Evolutionary conservation across 768 basidiomycete genomes (phyloP), one percentile per base, ranked within the genome.

Genomic region (Lactarius sanguifluus): DNA sequence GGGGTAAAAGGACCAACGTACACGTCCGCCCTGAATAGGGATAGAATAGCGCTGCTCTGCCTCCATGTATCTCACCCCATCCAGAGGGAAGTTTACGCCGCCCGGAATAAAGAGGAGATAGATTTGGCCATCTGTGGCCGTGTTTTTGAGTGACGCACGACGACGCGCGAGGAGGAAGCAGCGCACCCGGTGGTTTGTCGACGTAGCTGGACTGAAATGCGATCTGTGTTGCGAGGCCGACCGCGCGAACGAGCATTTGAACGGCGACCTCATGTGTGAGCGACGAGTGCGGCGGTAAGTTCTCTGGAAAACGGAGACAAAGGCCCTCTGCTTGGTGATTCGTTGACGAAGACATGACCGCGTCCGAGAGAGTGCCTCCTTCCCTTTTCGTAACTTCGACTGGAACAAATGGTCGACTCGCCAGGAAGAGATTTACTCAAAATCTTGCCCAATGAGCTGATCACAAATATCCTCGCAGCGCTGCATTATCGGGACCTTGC

Each of bases 21-120:
- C 90, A 67, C 86, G 85, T 67, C 77, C 79, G 59, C 67, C 71
- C 12, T 80, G 83, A 57, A 78, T 79, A 36, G 86, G 81, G 6
- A 89, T 80, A 43, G 77, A 75, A 72, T 80, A 86, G 70, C 85
- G 84, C 52, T 82, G 82, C 73, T 94, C 92, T 61, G 85, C 77
- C 64, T 92, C 92, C 70, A 88, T 85, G 73, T 83, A 94, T 50
- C 89, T 85, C 64, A 94, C 81, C 23, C 92, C 92, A 71, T 94
- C 92, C 64, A 80, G 83, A 25, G 90, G 91, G 73, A 90, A 89
- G 3, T 83, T 81, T 30, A 80, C 72, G 64, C 83, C 83, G 16
- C 78, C 80, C 10, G 84, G 83, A 55, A 91, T 77, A 76, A 83
- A 92, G 55, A 93, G 76, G n/a, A 93, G 81, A 41, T 82, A 79